Evolutionary conservation across 768 basidiomycete species (phyloP), one percentile per base, ranked within the genome.

Genomic region (Coprinopsis sp.): DNA sequence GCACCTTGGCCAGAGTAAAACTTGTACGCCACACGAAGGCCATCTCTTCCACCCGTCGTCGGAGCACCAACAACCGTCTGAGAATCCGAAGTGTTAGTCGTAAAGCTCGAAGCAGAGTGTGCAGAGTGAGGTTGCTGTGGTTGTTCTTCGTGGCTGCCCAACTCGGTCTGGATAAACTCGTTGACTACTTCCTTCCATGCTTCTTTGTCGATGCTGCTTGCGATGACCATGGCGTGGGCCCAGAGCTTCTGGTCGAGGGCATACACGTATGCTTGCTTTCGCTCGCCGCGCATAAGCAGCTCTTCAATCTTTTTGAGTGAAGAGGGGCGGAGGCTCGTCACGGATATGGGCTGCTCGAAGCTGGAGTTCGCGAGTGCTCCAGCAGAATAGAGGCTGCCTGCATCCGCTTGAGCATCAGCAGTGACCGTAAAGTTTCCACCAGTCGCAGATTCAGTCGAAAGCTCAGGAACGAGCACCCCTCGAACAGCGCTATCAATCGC

Each of bases 211-310:
- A 96, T 78, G 46, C 88, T 86, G 57, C 89, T 94, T 8, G 95
- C 82, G 52, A 99, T 92, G 46, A 98, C 65, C 79, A 98, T 81
- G 2, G 96, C 95, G 64, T 99, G 96, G 1, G 91, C 83, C 94
- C 95, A 99, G 33, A 98, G 64, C 57, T 79, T 86, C 64, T 92
- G 79, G 49, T 94, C 88, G 33, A 91, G 72, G 2, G 96, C 95
- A 61, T 82, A 93, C 48, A 82, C 81, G 60, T 88, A 92, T 1
- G 96, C 96, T 52, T 84, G 81, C 18, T 79, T 80, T 28, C 91
- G 84, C 56, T 96, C 84, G 13, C 95, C 96, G 47, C 81, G 78
- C 8, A 93, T 64, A 13, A 99, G 76, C 41, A 89, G 77, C 23
- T 79, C 77, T 55, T 91, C 81, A 49, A 96, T 86, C 58, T 78